Evolutionary conservation across 257 asterid genomes (phyloP), one percentile per base, ranked within the genome.

Genomic region (Leonotis leonurus): DNA sequence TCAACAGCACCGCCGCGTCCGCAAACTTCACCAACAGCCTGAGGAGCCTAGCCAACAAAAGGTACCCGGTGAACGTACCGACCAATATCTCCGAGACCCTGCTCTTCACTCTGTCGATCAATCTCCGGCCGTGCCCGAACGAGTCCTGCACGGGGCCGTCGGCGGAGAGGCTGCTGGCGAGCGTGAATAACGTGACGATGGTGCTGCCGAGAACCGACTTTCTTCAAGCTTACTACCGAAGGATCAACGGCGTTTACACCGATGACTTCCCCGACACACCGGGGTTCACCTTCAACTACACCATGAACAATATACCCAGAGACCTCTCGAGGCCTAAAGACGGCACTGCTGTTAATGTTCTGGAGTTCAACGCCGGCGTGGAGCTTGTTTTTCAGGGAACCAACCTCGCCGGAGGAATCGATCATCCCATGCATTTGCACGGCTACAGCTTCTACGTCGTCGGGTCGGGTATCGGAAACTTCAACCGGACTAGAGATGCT

Each of bases 131-230:
- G 0, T 83, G 90, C 1, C 8, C 5, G 0, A 5, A 6, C 1
- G 26, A 43, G 4, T 8, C 68, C 0, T 85, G 93, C 33, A 30
- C 11, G 0, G 83, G 83, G 2, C 83, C 85, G 1, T 10, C 39
- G 0, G 62, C 35, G 0, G 50, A 32, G 11, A 35, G 82, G n/a
- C 37, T 83, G 2, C 37, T 73, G 0, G 87, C 84, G 0, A 85
- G 94, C 35, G 62, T 78, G 44, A 85, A 83, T 26, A 85, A 85
- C 46, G 20, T 70, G 37, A 70, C 79, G 6, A 26, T 78, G 36
- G 13, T 37, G 44, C 32, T 36, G 0, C 87, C 87, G 3, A 27
- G 17, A 7, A 73, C 67, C 1, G 73, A 71, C 20, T 61, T 84
- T 12, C 82, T 81, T 2, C 32, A 75, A 17, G 85, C 85, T 6